phyloP scores from a whole-genome alignment of 1,284 basidiomycete species.

The Tilletiopsis washingtonensis region DNA sequence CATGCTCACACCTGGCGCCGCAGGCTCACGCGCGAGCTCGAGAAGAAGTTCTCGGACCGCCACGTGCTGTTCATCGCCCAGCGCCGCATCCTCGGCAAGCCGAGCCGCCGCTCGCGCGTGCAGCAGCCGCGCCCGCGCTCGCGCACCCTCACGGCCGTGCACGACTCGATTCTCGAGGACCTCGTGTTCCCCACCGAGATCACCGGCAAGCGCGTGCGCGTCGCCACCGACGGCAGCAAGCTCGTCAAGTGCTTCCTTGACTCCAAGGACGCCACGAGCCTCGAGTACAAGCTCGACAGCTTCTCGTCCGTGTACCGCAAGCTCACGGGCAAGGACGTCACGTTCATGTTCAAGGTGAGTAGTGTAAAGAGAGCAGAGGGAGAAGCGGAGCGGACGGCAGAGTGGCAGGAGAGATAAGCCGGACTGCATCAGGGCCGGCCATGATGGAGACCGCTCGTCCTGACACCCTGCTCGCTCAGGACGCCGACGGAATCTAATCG shows the following conservation, averaged over 20 bases:
- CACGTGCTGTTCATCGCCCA: slow-evolving; percentile 98
- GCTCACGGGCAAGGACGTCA: slow-evolving; percentile 87
- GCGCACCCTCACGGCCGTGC: slow-evolving; percentile 93
- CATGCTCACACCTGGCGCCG: background rate
- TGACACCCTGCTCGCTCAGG: too few relatives aligned
- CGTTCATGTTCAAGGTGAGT: slow-evolving; percentile 22
- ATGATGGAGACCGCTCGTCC: too few relatives aligned
- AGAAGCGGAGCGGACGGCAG: too few relatives aligned
- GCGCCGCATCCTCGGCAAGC: slow-evolving; percentile 96
- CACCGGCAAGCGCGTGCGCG: slow-evolving; percentile 89
- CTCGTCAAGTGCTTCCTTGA: slow-evolving; percentile 65
- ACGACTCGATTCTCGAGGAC: slow-evolving; percentile 97
- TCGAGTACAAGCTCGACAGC: slow-evolving; percentile 99
- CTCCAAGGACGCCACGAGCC: slow-evolving; percentile 92
- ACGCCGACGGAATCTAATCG: too few relatives aligned
- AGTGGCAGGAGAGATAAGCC: too few relatives aligned
- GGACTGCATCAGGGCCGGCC: too few relatives aligned
- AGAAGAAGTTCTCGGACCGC: slow-evolving; percentile 99
- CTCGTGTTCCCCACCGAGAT: slow-evolving; percentile 99
- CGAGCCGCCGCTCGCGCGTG: slow-evolving; percentile 81
- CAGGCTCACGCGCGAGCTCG: slow-evolving; percentile 94
- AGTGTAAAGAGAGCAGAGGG: too few relatives aligned
- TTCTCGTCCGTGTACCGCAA: slow-evolving; percentile 91
- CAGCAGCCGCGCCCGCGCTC: slow-evolving; percentile 94
- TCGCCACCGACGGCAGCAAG: slow-evolving; percentile 46